Percentiles rank a stretch among this genome's conserved stretches.
These are phyloP conservation scores for Diaporthe caulivora DNA, from an alignment of 2,329 filamentous ascomycete species.

Conservation along the genomic window DNA sequence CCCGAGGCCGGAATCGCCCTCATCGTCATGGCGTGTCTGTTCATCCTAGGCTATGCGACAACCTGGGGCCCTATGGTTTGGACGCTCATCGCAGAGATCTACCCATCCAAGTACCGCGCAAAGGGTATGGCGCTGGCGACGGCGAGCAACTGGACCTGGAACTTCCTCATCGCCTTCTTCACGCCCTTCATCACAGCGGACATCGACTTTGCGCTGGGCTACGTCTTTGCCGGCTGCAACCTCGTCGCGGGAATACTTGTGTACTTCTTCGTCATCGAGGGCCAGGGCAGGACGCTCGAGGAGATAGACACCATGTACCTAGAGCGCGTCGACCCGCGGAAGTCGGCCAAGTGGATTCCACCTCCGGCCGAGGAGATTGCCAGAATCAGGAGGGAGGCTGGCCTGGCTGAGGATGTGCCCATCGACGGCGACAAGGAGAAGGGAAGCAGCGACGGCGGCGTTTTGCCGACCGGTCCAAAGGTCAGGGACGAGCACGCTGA, in stretches of 20 bases:
- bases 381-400: conserved; percentile 55
- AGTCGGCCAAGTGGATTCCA: conserved; percentile 67
- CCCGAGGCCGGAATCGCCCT: conserved; percentile 66
- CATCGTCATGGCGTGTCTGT: conserved; percentile 73
- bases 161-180: conserved; percentile 83
- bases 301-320: conserved; percentile 86
- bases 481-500: conserved; percentile 18
- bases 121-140: conserved; percentile 72
- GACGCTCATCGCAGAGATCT: conserved; percentile 75
- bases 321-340: conserved; percentile 71
- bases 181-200: conserved; percentile 81
- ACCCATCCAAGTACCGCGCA: conserved; percentile 71
- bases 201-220: conserved; percentile 81
- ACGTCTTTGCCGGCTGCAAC: conserved; percentile 81
- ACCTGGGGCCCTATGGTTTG: conserved; percentile 77
- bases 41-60: conserved; percentile 75
- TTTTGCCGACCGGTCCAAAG: not conserved
- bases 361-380: conserved; percentile 59
- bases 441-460: conserved; percentile 18
- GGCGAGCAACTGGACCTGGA: conserved; percentile 76
- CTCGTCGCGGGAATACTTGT: conserved; percentile 73
- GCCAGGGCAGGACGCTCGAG: conserved; percentile 79
- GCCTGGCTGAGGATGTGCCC: conserved; percentile 42
- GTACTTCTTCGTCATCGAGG: conserved; percentile 84
- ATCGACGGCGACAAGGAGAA: conserved; percentile 13